phyloP scores from a whole-genome alignment of 345 rosid species.

The Gossypium herbaceum region DNA sequence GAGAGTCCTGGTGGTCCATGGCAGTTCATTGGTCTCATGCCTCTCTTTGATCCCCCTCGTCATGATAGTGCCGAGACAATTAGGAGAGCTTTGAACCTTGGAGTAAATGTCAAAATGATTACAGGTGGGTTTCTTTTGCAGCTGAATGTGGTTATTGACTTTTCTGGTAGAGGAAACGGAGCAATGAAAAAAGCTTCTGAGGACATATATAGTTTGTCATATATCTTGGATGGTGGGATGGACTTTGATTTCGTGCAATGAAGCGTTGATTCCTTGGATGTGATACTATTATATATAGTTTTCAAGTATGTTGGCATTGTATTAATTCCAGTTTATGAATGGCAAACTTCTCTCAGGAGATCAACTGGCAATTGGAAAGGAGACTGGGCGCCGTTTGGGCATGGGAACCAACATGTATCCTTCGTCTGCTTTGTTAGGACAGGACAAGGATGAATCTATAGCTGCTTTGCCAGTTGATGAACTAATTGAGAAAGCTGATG shows the following conservation, averaged over 20 bases:
- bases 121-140: conserved; percentile 51
- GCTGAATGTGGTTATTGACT: background rate
- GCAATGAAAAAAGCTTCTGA: background rate
- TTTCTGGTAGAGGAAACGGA: background rate
- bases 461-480: conserved; percentile 90
- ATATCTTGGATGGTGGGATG: background rate
- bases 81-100: conserved; percentile 89
- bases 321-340: background rate
- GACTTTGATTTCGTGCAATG: background rate
- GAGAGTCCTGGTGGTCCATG: conserved; percentile 95
- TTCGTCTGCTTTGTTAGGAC: conserved; percentile 90
- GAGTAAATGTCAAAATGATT: conserved; percentile 97
- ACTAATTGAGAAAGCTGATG: conserved; percentile 97
- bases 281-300: background rate
- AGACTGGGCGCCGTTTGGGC: conserved; percentile 95
- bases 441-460: conserved; percentile 89
- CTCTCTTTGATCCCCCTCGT: conserved; percentile 98
- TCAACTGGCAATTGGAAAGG: conserved; percentile 96
- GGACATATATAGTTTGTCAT: background rate
- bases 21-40: conserved; percentile 97
- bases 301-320: background rate
- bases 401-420: conserved; percentile 99
- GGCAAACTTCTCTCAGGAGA: conserved; percentile 50
- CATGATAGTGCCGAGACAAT: conserved; percentile 99
- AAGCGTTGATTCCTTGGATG: background rate